Evolutionary conservation across 352 stramenopile species (phyloP), one percentile per base, ranked within the genome.

Genomic region (Plasmopara halstedii): DNA sequence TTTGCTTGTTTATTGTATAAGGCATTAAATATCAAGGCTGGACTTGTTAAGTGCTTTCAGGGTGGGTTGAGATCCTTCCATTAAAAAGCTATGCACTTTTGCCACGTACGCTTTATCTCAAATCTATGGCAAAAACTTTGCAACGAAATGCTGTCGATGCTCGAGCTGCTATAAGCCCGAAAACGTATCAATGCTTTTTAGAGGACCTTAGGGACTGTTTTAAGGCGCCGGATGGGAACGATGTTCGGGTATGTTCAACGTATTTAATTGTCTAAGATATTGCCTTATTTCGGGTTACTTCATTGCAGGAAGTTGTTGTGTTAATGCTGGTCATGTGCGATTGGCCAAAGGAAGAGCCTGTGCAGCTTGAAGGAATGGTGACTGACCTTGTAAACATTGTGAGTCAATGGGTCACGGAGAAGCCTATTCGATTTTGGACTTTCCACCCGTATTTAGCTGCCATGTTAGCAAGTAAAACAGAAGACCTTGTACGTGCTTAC

Each of bases 61-160:
- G 53, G 11, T 54, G 26, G 32, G 46, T 73, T 0, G 20, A 37
- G 1, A 56, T 73, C 10, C 25, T 48, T 20, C 62, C 66, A 25
- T 2, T 69, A 1, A 56, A 73, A 43, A 74, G 64, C 40, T 81
- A 67, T 25, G 18, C 53, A 9, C 50, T 75, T 7, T 67, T 49
- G 5, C 67, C 70, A 1, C 55, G 64, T 9, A 74, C 64, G 7
- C 37, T 74, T 5, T 62, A 72, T 18, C 42, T 78, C 18, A 50
- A 50, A 18, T 27, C 53, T 1, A 49, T 81, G 35, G 70, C 61
- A 11, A 63, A 64, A 23, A 62, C 57, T 2, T 50, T 81, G 14
- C 64, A 78, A 31, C 55, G 56, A 22, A 78, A 76, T 50, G 58
- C 55, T 22, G 41, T 72, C 14, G 62, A 67, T 50, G 64, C 64